Evolutionary conservation across 1,284 basidiomycete species (phyloP).

Genomic region (Inonotus obliquus): DNA sequence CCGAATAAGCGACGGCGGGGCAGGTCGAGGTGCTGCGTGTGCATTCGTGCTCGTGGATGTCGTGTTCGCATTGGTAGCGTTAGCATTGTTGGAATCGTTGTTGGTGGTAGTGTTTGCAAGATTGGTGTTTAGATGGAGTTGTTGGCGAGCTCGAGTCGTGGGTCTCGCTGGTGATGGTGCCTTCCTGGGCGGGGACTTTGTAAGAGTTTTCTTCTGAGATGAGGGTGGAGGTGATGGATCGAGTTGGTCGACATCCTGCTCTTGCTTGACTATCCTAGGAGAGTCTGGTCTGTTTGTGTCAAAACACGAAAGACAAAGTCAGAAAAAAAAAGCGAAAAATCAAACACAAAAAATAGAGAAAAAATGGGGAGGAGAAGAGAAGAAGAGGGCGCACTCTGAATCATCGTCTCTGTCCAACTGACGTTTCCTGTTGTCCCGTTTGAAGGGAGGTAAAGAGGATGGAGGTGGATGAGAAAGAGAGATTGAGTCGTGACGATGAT

Average conservation of each 20-base stretch:
- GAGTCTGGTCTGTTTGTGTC: background rate
- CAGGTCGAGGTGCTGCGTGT: slow-evolving; percentile 28
- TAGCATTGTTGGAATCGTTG: background rate
- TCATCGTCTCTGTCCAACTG: slow-evolving; percentile 1
- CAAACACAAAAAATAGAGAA: background rate
- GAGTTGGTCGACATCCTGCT: slow-evolving; percentile 15
- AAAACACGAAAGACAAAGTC: background rate
- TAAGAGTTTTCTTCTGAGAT: background rate
- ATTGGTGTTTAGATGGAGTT: slow-evolving; percentile 5
- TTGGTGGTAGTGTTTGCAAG: background rate
- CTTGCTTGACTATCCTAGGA: slow-evolving; percentile 10
- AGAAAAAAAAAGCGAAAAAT: background rate
- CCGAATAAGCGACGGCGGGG: slow-evolving; percentile 29
- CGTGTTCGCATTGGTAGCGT: slow-evolving; percentile 1
- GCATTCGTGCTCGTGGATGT: background rate
- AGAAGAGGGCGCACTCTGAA: slow-evolving; percentile 9
- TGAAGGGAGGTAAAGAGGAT: background rate
- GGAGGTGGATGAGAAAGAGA: background rate
- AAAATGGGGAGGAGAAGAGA: background rate
- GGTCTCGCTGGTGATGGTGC: background rate
- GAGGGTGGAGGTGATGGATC: slow-evolving; percentile 10
- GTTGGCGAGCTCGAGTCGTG: background rate
- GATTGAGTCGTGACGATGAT: background rate
- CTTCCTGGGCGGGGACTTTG: background rate
- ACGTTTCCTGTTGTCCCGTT: slow-evolving; percentile 7